Evolutionary conservation across 1,284 basidiomycete species (phyloP), one percentile per base, ranked within the genome.

Genomic region (Salmacisia buchloeana): DNA sequence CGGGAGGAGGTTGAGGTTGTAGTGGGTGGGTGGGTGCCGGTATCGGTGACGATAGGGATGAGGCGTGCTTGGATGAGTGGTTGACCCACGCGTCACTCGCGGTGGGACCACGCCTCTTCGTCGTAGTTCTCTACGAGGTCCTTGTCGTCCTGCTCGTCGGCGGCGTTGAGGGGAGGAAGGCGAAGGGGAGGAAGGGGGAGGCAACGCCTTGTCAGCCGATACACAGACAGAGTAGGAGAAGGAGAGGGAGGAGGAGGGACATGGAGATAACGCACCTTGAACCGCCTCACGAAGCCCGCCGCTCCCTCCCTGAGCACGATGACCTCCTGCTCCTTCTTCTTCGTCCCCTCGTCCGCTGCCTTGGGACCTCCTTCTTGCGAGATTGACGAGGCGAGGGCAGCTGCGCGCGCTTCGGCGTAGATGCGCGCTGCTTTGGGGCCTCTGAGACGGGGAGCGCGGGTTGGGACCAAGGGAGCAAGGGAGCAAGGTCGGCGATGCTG

Each of bases 371-470:
- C 46, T 12, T 34, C 56, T 23, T 29, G 33, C 12, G n/a, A n/a
- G n/a, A n/a, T n/a, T n/a, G n/a, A n/a, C 2, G 36, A n/a, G 6
- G 15, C 60, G 23, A 69, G n/a, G 21, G 67, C 64, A 2, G 65
- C 66, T 13, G 68, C 69, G 31, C 71, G 62, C 3, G 75, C 76
- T 57, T 80, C 72, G 46, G 74, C 71, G 54, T 80, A 81, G 58
- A 78, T 73, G 2, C 79, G 69, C 0, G 81, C 81, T 0, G 79
- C 73, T 38, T 79, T 81, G 0, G 81, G 81, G 1, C 80, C 81
- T 7, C 78, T 60, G 3, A 58, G 33, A 36, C 43, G 18, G 38
- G 36, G 25, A 27, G n/a, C 10, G 46, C 12, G 46, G 31, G 46
- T 10, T 12, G 18, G n/a, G 31, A 9, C 10, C 12, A 29, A 23